Base-by-base conservation (phyloP, 2,329 filamentous ascomycete genomes). In the Neonectria faginata region DNA sequence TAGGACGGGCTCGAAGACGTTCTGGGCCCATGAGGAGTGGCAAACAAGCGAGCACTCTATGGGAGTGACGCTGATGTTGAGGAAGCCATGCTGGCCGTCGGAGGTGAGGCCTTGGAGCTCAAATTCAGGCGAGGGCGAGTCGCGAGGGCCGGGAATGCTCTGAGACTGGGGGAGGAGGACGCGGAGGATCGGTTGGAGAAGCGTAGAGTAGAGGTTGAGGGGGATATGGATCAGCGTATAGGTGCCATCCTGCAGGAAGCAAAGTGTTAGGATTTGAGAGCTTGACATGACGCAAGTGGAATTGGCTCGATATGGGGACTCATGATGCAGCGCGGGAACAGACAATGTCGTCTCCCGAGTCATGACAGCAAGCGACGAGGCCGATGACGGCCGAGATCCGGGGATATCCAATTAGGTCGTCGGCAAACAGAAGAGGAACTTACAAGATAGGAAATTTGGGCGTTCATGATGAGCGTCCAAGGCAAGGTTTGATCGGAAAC, bases 11-110 rank as follows among this genome's bases (percentile, higher is more conserved):
- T 87, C 83, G 73, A 98, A 97, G 62, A 97, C 87, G 59, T 88
- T 86, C 51, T 88, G 83, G 7, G 92, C 91, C 80, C 93, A 91
- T 45, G 87, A 84, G 64, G 88, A 88, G 67, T 95, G 91, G 76
- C 95, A 98, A 58, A 97, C 93, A 57, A 99, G 87, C 4, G 94
- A 97, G 80, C 93, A 97, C 79, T 97, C 96, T 60, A 97, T 88
- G 0, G 94, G 93, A 0, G 94, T 98, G 74, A 98, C 87, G 67
- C 93, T 97, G 71, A 99, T 89, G 78, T 98, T 98, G 77, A 97
- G 86, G 79, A 99, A 98, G 48, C 89, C 89, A 79, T 96, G 91
- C 75, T 86, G 85, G 66, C 83, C 81, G 67, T 86, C 84, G 47
- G 79, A 66, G 3, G 82, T 84, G 47, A 86, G 79, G 18, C 83